Conservation (phyloP, 1,284 basidiomycete species). For the Cerrena zonata region DNA sequence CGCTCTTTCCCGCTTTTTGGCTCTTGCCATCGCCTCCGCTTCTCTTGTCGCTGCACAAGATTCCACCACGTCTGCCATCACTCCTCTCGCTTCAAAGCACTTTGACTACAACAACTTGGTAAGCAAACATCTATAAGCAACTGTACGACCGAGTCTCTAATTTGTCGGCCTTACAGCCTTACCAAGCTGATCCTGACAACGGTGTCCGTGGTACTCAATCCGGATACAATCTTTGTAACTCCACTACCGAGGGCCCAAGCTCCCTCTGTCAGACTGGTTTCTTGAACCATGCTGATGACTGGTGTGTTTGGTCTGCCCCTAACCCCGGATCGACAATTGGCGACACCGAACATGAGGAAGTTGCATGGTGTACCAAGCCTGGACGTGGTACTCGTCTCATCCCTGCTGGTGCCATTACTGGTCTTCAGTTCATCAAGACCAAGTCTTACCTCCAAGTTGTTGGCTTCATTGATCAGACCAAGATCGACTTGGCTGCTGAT, state of each 20-base stretch:
- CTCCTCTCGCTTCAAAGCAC: slow-evolving; percentile 47
- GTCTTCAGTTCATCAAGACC: slow-evolving; percentile 62
- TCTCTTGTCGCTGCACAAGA: slow-evolving; percentile 27
- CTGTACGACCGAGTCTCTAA: background rate
- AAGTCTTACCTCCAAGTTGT: slow-evolving; percentile 61
- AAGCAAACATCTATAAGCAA: too few species aligned
- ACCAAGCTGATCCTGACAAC: slow-evolving; percentile 47
- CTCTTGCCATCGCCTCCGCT: slow-evolving; percentile 31
- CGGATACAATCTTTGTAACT: slow-evolving; percentile 69
- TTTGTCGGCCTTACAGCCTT: slow-evolving; percentile 37
- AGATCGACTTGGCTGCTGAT: slow-evolving; percentile 45
- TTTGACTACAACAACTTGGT: slow-evolving; percentile 50
- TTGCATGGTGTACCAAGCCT: slow-evolving; percentile 71
- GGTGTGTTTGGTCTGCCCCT: slow-evolving; percentile 58
- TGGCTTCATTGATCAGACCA: slow-evolving; percentile 58
- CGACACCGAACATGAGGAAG: slow-evolving; percentile 60
- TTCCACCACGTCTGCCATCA: slow-evolving; percentile 20
- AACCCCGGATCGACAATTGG: slow-evolving; percentile 46
- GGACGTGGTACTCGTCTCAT: slow-evolving; percentile 63
- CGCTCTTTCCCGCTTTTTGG: slow-evolving; percentile 41
- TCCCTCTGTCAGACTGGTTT: slow-evolving; percentile 64
- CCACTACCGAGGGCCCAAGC: slow-evolving; percentile 54
- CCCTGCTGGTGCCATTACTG: slow-evolving; percentile 54
- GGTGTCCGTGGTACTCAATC: slow-evolving; percentile 50
- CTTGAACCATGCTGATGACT: slow-evolving; percentile 52